A percentile compares a stretch with the other conserved stretches of the same genome.
Conservation (phyloP, 208 protist genomes). For the Leishmania aethiopica region DNA sequence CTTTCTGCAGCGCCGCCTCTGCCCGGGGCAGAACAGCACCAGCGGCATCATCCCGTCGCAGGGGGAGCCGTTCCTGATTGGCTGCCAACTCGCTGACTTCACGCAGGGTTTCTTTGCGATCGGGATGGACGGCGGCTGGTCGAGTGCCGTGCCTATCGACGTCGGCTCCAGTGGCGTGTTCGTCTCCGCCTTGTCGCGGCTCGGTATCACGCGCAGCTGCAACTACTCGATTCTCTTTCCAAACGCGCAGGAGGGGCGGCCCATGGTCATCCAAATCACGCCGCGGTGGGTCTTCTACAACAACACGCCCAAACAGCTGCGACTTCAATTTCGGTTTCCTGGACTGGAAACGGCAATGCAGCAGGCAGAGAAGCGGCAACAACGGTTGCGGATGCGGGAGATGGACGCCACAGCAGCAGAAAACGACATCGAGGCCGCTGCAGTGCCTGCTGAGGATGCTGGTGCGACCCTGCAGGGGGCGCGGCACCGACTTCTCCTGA, state of each 20-base stretch:
- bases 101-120: constrained; percentile 59
- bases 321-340: constrained; percentile 59
- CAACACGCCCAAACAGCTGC: constrained; percentile 62
- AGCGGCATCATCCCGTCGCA: constrained; percentile 80
- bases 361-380: constrained; percentile 28
- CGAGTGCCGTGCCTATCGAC: constrained; percentile 50
- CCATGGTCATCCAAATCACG: constrained; percentile 68
- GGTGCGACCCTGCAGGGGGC: constrained; percentile 1
- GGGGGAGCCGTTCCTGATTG: constrained; percentile 75
- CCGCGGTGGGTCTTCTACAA: constrained; percentile 83
- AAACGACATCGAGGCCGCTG: background rate
- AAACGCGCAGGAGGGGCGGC: constrained; percentile 62
- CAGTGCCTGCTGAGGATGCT: background rate
- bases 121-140: constrained; percentile 77
- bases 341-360: constrained; percentile 28
- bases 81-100: constrained; percentile 56
- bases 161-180: constrained; percentile 71
- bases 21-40: constrained; percentile 55
- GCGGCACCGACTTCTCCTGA: constrained; percentile 4
- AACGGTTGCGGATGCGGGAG: constrained; percentile 19
- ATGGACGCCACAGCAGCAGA: background rate
- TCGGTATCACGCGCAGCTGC: constrained; percentile 70
- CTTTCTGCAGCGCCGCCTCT: constrained; percentile 46
- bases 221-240: constrained; percentile 82
- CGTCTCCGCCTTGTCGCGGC: constrained; percentile 37